These are phyloP conservation scores for Diutina catenulata DNA, from an alignment of 1,139 yeast species.

Conservation along the genomic window DNA sequence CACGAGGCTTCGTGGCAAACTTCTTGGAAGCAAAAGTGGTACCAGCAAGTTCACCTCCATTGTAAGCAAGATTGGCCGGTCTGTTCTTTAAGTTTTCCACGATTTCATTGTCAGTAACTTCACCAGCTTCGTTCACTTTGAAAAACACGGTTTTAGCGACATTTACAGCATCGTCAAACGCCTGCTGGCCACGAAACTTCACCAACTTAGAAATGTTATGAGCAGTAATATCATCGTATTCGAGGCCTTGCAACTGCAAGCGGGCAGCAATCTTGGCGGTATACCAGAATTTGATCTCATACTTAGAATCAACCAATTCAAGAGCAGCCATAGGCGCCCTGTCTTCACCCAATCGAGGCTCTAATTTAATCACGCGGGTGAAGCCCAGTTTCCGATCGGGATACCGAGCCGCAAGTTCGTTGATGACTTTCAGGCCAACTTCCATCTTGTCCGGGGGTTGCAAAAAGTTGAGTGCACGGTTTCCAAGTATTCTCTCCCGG, in stretches of 20 bases:
- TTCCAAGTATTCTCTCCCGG: constrained; percentile 6
- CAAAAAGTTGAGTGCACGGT: constrained; percentile 21
- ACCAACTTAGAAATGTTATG: constrained; percentile 44
- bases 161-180: constrained; percentile 54
- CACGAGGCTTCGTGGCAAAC: constrained; percentile 19
- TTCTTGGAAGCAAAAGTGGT: constrained; percentile 25
- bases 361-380: constrained; percentile 75
- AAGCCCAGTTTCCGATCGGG: constrained; percentile 62
- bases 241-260: constrained; percentile 51
- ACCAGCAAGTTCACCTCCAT: constrained; percentile 7
- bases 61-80: constrained; percentile 12
- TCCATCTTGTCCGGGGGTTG: constrained; percentile 30
- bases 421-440: constrained; percentile 46
- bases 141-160: constrained; percentile 36
- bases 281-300: constrained; percentile 68
- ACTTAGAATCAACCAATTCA: constrained; percentile 69
- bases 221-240: constrained; percentile 49
- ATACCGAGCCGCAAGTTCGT: constrained; percentile 56
- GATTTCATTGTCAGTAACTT: constrained; percentile 1
- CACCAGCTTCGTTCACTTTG: constrained; percentile 6
- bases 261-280: constrained; percentile 76
- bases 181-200: constrained; percentile 37
- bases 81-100: constrained; percentile 20
- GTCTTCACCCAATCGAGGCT: constrained; percentile 76
- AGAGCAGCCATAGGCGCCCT: constrained; percentile 84